Evolutionary conservation across 2,329 filamentous ascomycete genomes (phyloP).

Genomic region (Calonectria naviculata): DNA sequence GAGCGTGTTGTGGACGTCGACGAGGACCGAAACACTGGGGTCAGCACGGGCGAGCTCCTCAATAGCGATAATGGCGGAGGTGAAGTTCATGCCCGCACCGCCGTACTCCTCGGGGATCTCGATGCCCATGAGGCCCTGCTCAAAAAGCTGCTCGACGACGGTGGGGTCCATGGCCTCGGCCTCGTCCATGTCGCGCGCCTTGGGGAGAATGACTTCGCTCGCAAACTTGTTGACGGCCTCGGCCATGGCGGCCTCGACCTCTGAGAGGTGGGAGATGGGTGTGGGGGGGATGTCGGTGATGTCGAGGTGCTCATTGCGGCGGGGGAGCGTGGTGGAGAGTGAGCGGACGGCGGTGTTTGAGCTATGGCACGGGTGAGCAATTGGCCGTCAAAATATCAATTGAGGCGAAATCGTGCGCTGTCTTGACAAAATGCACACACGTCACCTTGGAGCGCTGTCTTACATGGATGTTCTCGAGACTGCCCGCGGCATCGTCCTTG

Average conservation of each 20-base stretch:
- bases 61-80: slow-evolving; percentile 93
- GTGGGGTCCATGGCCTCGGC: slow-evolving; percentile 90
- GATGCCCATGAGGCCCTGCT: slow-evolving; percentile 96
- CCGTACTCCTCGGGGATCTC: slow-evolving; percentile 98
- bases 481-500: slow-evolving; percentile 34
- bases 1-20: slow-evolving; percentile 97
- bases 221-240: slow-evolving; percentile 94
- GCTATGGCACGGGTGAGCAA: slow-evolving; percentile 19
- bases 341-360: slow-evolving; percentile 55
- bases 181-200: slow-evolving; percentile 98
- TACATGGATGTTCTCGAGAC: slow-evolving; percentile 41
- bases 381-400: not conserved
- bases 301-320: slow-evolving; percentile 62
- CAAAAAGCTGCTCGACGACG: slow-evolving; percentile 92
- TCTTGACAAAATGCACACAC: not conserved
- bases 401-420: not conserved
- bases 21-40: slow-evolving; percentile 93
- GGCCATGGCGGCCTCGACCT: slow-evolving; percentile 89
- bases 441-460: slow-evolving; percentile 11
- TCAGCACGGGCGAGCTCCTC: slow-evolving; percentile 96
- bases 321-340: slow-evolving; percentile 70
- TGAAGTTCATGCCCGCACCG: slow-evolving; percentile 99
- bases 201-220: slow-evolving; percentile 86
- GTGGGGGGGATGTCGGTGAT: slow-evolving; percentile 86
- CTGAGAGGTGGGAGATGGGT: slow-evolving; percentile 91